phyloP scores from a whole-genome alignment of 208 protist genomes.

The Tritrichomonas musculus region DNA sequence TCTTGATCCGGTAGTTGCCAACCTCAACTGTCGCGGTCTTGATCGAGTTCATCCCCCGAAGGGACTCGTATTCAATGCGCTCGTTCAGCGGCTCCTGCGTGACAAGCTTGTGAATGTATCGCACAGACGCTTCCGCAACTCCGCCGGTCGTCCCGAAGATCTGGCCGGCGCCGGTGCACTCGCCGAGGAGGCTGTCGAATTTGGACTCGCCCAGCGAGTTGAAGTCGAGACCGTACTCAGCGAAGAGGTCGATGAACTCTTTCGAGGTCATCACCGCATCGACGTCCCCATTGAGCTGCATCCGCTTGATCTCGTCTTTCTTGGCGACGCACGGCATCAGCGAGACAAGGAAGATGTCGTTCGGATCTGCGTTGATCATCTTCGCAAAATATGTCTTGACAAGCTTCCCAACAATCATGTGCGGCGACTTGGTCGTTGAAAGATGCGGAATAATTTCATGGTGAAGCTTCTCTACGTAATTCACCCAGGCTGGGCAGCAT shows the following conservation, averaged over 20 bases:
- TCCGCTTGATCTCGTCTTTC: background rate
- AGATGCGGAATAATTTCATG: slow-evolving; percentile 12
- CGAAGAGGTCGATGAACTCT: background rate
- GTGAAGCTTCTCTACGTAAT: slow-evolving; percentile 16
- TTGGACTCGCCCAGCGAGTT: background rate
- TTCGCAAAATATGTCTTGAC: background rate
- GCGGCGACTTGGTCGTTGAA: background rate
- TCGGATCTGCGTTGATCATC: background rate
- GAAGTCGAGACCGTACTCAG: background rate
- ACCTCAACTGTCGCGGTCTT: slow-evolving; percentile 38
- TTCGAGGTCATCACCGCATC: background rate
- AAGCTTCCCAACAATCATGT: background rate
- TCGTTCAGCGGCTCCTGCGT: background rate
- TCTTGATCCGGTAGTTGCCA: background rate
- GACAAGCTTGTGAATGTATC: background rate
- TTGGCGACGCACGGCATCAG: slow-evolving; percentile 54
- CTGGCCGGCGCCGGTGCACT: background rate
- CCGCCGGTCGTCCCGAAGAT: background rate
- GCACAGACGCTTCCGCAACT: background rate
- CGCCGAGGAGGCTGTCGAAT: background rate
- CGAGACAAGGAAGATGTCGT: background rate
- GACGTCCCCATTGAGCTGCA: background rate
- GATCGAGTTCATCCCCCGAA: background rate
- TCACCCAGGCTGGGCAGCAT: slow-evolving; percentile 54
- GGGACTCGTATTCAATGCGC: background rate